Base-by-base conservation (phyloP, 495 filamentous ascomycete species). In the Podospora pseudocomata region DNA sequence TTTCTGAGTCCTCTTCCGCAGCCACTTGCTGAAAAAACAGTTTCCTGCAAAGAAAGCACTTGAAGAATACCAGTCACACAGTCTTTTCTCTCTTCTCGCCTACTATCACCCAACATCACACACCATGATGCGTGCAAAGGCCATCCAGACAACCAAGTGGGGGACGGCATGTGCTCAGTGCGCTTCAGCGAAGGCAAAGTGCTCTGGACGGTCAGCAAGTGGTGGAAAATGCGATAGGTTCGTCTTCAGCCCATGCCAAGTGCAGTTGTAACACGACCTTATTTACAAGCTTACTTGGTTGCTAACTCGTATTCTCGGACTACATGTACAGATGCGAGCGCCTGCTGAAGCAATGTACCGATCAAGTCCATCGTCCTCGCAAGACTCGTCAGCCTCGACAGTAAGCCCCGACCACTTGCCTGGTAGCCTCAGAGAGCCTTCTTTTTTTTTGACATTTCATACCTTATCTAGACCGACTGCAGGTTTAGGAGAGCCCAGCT, bases 271-370 rank as follows among this genome's bases (percentile, higher is more conserved):
- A 58, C 55, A 58, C 55, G 4, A 58, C 55, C 55, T 58, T 26
- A 58, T 58, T 58, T 26, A 2, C 23, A 20, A 9, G 55, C 34
- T 18, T 7, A n/a, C 3, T 6, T 13, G 32, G 13, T 49, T 62
- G 5, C 30, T n/a, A 13, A 63, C 27, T 23, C 26, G 23, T 26
- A 15, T 27, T 7, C 34, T 18, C 1, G n/a, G 27, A 4, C 20
- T 6, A 27, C 23, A 23, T 23, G 23, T 23, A 23, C 44, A 69
- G 68, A 44, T 69, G 64, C 20, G 59, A 69, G 30, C 68, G 68
- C 28, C 32, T 69, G 57, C 30, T 69, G 49, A 69, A 69, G 68
- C 68, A 66, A 53, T 69, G 68, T 19, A 69, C 68, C 59, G 68
- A 66, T 30, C 68, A 69, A 16, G 59, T 66, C 18, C 68, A 69